Base-by-base conservation (phyloP, 1,139 yeast species). In the Taphrina deformans region DNA sequence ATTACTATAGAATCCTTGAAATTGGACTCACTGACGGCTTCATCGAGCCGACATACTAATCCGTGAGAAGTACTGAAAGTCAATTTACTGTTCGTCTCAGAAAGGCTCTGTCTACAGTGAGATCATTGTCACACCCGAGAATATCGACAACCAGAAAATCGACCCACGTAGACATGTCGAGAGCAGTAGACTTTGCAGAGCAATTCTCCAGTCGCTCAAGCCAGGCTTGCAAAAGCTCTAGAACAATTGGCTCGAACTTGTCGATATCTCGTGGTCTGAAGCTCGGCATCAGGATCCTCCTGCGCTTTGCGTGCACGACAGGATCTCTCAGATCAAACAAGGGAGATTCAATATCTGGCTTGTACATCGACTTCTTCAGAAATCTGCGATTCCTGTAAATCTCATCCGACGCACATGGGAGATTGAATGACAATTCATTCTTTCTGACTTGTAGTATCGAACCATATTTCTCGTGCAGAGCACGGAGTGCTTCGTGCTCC, bases 341-440 rank as follows among this genome's bases (percentile, higher is more conserved):
- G 2, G 48, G 27, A 7, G 27, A 27, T 21, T 44, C 48, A n/a
- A 44, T 44, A 21, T 21, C n/a, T n/a, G 27, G 2, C 18, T 44
- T n/a, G n/a, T 44, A 44, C 48, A 44, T 27, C n/a, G 48, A 21
- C 48, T 44, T 44, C 21, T 44, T 44, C 48, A 44, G 26, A 21
- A 44, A 44, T 21, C 48, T 21, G 12, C 48, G 48, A 6, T 44
- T 44, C 14, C 27, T 18, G 48, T 5, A 44, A 4, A 44, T 44
- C n/a, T 44, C 48, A 7, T 2, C 12, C 5, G 18, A n/a, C 12
- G 48, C 48, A 21, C 27, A 2, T 12, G 1, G n/a, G 26, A 21
- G 48, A 21, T 27, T 10, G 27, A 44, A 44, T 4, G 48, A 44
- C n/a, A 44, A 10, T 27, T 44, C 27, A n/a, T 21, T 44, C 2